Conservation (phyloP, 441 rosid genomes). For the Mallotus japonicus region DNA sequence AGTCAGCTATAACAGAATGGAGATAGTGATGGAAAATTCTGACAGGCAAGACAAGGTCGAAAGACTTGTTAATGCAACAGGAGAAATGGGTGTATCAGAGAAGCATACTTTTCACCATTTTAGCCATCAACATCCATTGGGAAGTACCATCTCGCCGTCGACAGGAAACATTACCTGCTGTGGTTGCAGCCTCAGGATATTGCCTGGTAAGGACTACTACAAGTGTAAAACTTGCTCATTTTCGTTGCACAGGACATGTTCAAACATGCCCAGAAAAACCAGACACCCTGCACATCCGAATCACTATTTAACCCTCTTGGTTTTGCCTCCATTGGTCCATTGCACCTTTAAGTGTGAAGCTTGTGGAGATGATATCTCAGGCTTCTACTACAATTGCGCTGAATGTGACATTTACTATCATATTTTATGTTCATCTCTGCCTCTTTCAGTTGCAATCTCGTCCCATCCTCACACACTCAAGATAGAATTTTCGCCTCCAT, state of each 20-base stretch:
- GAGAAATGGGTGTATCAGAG: slow-evolving; percentile 14
- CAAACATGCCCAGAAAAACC: slow-evolving; percentile 40
- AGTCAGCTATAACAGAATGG: too few species aligned
- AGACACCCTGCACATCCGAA: slow-evolving; percentile 42
- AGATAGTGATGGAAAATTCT: background rate
- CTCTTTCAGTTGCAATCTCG: slow-evolving; percentile 33
- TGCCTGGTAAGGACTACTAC: slow-evolving; percentile 33
- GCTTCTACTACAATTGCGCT: slow-evolving; percentile 43
- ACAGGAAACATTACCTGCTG: slow-evolving; percentile 22
- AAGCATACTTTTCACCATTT: slow-evolving; percentile 34
- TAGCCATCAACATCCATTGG: slow-evolving; percentile 51
- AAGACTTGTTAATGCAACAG: too few species aligned
- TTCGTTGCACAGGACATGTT: slow-evolving; percentile 44
- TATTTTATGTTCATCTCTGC: slow-evolving; percentile 40
- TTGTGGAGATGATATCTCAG: slow-evolving; percentile 35
- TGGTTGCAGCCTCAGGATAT: slow-evolving; percentile 38
- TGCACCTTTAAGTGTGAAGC: slow-evolving; percentile 35
- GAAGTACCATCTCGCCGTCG: slow-evolving; percentile 1
- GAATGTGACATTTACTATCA: slow-evolving; percentile 39
- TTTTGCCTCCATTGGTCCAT: slow-evolving; percentile 14
- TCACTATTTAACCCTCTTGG: slow-evolving; percentile 39
- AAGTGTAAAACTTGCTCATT: slow-evolving; percentile 42
- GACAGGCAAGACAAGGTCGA: background rate
- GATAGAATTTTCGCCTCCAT: slow-evolving; percentile 46
- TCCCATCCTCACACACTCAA: slow-evolving; percentile 49